A percentile compares a stretch with the other conserved stretches of the same genome.
phyloP scores from a whole-genome alignment of 2,329 filamentous ascomycete genomes.

The Apiospora aurea region DNA sequence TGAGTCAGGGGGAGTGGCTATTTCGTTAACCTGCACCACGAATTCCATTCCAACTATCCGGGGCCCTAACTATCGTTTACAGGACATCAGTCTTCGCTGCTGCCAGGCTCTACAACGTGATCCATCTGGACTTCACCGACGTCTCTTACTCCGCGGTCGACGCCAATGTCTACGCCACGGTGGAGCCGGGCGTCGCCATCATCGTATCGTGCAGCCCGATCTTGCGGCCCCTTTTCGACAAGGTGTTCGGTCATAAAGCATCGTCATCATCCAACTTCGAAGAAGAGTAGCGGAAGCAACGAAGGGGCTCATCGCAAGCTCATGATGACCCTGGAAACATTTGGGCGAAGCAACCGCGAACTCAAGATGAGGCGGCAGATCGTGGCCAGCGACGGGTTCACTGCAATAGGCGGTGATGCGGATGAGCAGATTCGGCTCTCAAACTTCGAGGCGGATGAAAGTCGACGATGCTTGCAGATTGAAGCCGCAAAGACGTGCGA shows the following conservation, averaged over 20 bases:
- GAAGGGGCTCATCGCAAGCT: not conserved
- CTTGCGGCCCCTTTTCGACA: slow-evolving; percentile 32
- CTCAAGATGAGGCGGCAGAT: not conserved
- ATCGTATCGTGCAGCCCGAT: slow-evolving; percentile 33
- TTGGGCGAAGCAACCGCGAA: not conserved
- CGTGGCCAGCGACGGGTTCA: not conserved
- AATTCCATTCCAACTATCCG: too few species aligned
- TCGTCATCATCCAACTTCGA: not conserved
- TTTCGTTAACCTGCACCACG: not conserved
- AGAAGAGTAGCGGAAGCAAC: not conserved
- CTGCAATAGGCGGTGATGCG: not conserved
- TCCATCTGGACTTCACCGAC: slow-evolving; percentile 30
- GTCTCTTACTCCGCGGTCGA: slow-evolving; percentile 28
- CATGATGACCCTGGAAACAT: not conserved
- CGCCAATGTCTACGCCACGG: slow-evolving; percentile 29
- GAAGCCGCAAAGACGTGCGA: not conserved
- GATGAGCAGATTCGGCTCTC: not conserved
- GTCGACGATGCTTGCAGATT: not conserved
- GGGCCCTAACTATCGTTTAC: not conserved
- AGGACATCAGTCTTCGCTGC: slow-evolving; percentile 11
- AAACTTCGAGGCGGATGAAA: not conserved
- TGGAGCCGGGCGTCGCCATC: slow-evolving; percentile 34
- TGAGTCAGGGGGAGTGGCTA: slow-evolving; percentile 18
- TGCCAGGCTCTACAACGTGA: slow-evolving; percentile 27
- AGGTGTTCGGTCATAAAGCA: not conserved